These are phyloP conservation scores for Lentinula sp. DNA, from an alignment of 768 basidiomycete species.

Conservation along the genomic window DNA sequence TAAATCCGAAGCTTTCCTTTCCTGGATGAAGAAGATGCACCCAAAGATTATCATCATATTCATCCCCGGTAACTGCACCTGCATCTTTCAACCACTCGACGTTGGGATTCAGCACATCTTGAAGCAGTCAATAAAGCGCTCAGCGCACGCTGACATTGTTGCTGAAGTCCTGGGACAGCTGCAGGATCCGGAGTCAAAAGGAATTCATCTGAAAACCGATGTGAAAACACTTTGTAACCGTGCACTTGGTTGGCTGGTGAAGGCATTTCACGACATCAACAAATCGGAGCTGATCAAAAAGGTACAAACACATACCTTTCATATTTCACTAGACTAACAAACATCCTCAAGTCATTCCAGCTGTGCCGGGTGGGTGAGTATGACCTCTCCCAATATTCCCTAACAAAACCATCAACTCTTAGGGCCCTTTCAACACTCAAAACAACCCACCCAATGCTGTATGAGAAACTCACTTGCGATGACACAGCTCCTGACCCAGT, in stretches of 20 bases:
- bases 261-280: slow-evolving; percentile 18
- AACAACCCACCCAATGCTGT: not conserved
- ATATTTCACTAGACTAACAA: not conserved
- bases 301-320: slow-evolving; percentile 10
- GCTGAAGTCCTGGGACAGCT: slow-evolving; percentile 16
- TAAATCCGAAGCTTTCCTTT: slow-evolving; percentile 23
- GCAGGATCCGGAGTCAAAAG: not conserved
- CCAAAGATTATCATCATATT: slow-evolving; percentile 23
- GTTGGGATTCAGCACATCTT: slow-evolving; percentile 25
- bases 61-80: slow-evolving; percentile 26
- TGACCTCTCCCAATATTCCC: not conserved
- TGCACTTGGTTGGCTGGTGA: slow-evolving; percentile 20
- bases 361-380: not conserved
- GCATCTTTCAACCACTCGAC: slow-evolving; percentile 21
- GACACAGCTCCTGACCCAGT: not conserved
- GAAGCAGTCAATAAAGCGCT: slow-evolving; percentile 16
- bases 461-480: not conserved
- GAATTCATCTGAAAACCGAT: slow-evolving; percentile 15
- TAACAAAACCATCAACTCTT: not conserved
- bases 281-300: slow-evolving; percentile 20
- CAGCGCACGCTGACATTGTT: slow-evolving; percentile 20
- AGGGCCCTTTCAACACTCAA: not conserved
- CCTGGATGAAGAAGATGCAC: slow-evolving; percentile 24
- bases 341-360: not conserved
- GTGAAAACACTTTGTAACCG: slow-evolving; percentile 18